Base-by-base conservation (phyloP, 805 yeast genomes). In the Danielia oregonensis region DNA sequence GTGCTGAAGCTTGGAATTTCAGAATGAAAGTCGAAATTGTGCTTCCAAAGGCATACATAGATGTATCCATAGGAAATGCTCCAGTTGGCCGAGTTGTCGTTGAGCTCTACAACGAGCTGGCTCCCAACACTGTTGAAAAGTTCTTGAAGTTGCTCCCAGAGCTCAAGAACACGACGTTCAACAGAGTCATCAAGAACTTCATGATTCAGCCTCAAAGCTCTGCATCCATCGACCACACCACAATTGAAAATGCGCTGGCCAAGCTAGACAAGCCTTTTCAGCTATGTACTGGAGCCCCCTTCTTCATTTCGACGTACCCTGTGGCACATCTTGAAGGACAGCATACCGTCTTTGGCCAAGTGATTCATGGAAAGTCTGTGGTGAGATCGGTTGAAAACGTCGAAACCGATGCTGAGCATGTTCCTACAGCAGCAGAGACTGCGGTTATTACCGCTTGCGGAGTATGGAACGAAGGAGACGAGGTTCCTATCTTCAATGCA, bases 341-440 rank as follows among this genome's bases (percentile, higher is more conserved):
- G 46, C 89, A 86, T 51, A 68, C 89, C 0, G 78, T 86, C 2
- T 82, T 88, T 59, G 96, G 96, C 2, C 64, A 62, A 37, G 88
- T 87, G 8, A 48, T 65, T 6, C 68, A 66, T 46, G 95, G 86
- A 12, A 82, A 80, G 53, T 79, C 82, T 2, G 82, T 83, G 1
- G 69, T 84, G 0, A 66, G 89, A 48, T 78, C 78, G 17, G 61
- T 82, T 14, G 94, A 84, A 54, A 63, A 68, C 29, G 65, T 61
- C 3, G 39, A 44, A 12, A 66, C 70, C 2, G 46, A 59, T 5
- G 67, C 71, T 1, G 65, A 70, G 22, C 61, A 71, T 15, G 68
- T 72, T 17, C 68, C 69, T 5, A 48, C 56, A 3, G 70, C 72
- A 5, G 50, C 40, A 2, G 57, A 65, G 18, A 52, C 62, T 9